Evolutionary conservation across 805 yeast species (phyloP), one percentile per base, ranked within the genome.

Genomic region (Debaryomyces hansenii): DNA sequence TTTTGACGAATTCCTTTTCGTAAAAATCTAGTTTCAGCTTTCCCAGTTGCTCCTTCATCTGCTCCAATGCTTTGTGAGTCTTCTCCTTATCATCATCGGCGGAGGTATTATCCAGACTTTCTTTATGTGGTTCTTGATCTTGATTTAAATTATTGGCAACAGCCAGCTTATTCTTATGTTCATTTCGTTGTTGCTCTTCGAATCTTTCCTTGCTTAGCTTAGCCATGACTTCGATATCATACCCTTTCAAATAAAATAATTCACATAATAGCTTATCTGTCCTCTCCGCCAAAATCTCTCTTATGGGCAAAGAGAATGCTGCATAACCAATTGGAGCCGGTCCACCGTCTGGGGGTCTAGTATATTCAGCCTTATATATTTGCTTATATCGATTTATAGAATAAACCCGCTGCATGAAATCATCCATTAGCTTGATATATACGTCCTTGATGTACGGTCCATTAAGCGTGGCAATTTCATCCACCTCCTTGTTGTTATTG

Each of bases 401-500:
- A 15, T 40, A 3, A n/a, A 47, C 21, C 14, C 11, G 6, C 4
- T 33, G 9, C 39, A 33, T 44, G 44, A 62, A 63, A 4, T 47
- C 32, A 6, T 40, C 29, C 56, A 53, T 53, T 2, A 60, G 43
- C 20, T 52, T 48, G 2, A 49, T 49, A 42, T 44, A 66, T 4
- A 55, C 20, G 20, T 64, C 62, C 33, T 53, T 54, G 9, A 66
- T 53, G 43, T 50, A 63, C 4, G 45, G 20, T 4, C 70, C 69
- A 45, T 52, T 66, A 18, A 66, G 47, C 9, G 57, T 59, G 3
- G 69, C 67, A 6, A 64, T 21, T 35, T 62, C 62, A 4, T 53
- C 57, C 11, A 56, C 20, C 12, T 52, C 49, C 8, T 44, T 44
- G 3, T 27, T 31, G 3, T 40, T 36, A 7, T 20, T 20, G 9